These are phyloP conservation scores for Penicillium salamii DNA, from an alignment of 495 filamentous ascomycete genomes.

Conservation along the genomic window DNA sequence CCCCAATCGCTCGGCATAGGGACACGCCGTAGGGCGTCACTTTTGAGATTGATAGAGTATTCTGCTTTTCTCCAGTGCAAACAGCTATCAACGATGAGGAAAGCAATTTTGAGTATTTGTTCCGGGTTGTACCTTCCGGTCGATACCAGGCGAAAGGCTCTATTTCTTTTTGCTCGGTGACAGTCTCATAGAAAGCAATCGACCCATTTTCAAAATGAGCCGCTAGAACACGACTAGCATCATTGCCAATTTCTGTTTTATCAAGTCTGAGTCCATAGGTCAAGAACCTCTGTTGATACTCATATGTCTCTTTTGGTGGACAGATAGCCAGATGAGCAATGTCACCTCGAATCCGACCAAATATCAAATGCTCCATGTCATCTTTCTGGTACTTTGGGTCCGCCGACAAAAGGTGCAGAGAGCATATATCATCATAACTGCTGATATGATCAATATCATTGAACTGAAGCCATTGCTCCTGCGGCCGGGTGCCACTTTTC, in stretches of 20 bases:
- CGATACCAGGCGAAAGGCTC: constrained; percentile 37
- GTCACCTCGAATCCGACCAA: constrained; percentile 39
- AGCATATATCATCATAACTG: constrained; percentile 64
- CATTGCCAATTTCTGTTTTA: constrained; percentile 30
- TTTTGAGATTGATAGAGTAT: constrained; percentile 50
- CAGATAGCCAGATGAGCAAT: constrained; percentile 36
- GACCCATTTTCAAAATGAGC: constrained; percentile 42
- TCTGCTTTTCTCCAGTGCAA: constrained; percentile 42
- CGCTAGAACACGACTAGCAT: constrained; percentile 39
- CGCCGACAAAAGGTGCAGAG: constrained; percentile 47
- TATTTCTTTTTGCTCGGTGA: constrained; percentile 24
- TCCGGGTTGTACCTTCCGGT: constrained; percentile 27
- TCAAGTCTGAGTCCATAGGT: constrained; percentile 30
- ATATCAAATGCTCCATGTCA: constrained; percentile 38
- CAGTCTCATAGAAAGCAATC: constrained; percentile 47
- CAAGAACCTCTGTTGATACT: constrained; percentile 32
- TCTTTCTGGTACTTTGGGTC: constrained; percentile 34
- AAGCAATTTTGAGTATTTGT: constrained; percentile 53
- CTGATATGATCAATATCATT: constrained; percentile 48
- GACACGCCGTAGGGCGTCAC: constrained; percentile 40
- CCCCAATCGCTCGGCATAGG: constrained; percentile 30
- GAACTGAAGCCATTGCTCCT: constrained; percentile 49
- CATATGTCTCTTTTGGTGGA: constrained; percentile 19
- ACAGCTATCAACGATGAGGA: constrained; percentile 48
- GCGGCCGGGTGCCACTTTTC: constrained; percentile 16